Conservation (phyloP, 1,284 basidiomycete species). For the Ganoderma lucidum region DNA sequence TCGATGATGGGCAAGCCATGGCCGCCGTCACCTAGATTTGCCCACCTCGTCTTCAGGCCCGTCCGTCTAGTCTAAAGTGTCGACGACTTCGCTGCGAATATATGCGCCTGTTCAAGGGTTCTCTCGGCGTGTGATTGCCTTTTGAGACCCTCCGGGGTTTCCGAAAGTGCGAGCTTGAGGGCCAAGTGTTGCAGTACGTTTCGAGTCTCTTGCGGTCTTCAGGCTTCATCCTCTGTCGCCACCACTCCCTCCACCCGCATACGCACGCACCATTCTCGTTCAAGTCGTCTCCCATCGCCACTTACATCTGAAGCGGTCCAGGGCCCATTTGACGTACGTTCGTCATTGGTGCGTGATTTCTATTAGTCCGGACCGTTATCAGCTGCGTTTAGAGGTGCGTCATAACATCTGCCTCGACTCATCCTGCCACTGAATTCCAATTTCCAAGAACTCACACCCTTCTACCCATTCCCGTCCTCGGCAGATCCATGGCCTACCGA, state of each 20-base stretch:
- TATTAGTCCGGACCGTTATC: constrained; percentile 11
- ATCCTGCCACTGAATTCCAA: constrained; percentile 6
- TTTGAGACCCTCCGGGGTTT: constrained; percentile 18
- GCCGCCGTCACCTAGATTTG: neutral
- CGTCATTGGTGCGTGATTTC: constrained; percentile 5
- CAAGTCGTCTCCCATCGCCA: neutral
- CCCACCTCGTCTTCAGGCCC: neutral
- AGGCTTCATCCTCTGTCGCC: neutral
- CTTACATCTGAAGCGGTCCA: neutral
- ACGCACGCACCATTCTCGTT: neutral
- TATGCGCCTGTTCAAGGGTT: constrained; percentile 5
- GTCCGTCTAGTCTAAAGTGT: neutral
- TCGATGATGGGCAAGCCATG: neutral
- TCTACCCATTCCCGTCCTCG: constrained; percentile 21
- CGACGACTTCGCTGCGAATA: neutral
- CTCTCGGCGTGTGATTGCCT: constrained; percentile 20
- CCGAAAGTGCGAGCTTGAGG: constrained; percentile 16
- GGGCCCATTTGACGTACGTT: neutral
- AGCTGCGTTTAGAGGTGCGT: constrained; percentile 12
- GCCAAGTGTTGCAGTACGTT: constrained; percentile 15
- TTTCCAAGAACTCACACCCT: constrained; percentile 12
- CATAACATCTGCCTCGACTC: constrained; percentile 7
- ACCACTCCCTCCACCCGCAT: neutral
- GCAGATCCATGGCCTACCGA: constrained; percentile 32
- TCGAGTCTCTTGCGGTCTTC: neutral